These are phyloP conservation scores for Podosphaera leucotricha DNA, from an alignment of 2,329 filamentous ascomycete species.

Conservation along the genomic window DNA sequence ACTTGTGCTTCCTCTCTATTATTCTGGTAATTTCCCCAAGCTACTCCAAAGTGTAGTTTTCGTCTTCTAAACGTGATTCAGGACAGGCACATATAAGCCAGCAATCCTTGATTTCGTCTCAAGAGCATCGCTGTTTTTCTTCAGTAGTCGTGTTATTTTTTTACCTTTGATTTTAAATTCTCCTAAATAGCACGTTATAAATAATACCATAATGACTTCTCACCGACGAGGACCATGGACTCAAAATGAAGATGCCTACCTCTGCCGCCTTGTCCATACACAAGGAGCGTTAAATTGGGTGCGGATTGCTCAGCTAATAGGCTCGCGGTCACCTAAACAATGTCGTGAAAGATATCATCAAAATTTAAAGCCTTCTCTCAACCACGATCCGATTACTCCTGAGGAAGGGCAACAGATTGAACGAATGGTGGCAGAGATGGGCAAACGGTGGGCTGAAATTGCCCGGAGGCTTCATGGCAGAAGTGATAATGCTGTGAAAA, in stretches of 20 bases:
- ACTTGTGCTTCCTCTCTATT: too few relatives aligned
- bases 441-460: constrained; percentile 85
- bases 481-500: constrained; percentile 91
- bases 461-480: constrained; percentile 58
- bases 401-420: constrained; percentile 55
- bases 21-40: background rate
- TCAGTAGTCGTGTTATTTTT: background rate
- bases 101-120: background rate
- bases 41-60: too few relatives aligned
- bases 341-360: constrained; percentile 88
- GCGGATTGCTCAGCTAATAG: constrained; percentile 51
- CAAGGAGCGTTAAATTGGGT: constrained; percentile 85
- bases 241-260: constrained; percentile 45
- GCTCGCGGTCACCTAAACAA: constrained; percentile 70
- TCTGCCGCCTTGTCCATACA: constrained; percentile 45
- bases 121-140: background rate
- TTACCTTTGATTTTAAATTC: background rate
- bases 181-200: background rate
- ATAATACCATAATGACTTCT: constrained; percentile 10
- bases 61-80: background rate
- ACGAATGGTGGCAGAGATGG: constrained; percentile 50
- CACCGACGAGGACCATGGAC: constrained; percentile 69
- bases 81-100: background rate
- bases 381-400: constrained; percentile 47
- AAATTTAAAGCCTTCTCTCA: constrained; percentile 58